These are phyloP conservation scores for Lecanosticta acicola DNA, from an alignment of 2,329 filamentous ascomycete genomes.

Conservation along the genomic window DNA sequence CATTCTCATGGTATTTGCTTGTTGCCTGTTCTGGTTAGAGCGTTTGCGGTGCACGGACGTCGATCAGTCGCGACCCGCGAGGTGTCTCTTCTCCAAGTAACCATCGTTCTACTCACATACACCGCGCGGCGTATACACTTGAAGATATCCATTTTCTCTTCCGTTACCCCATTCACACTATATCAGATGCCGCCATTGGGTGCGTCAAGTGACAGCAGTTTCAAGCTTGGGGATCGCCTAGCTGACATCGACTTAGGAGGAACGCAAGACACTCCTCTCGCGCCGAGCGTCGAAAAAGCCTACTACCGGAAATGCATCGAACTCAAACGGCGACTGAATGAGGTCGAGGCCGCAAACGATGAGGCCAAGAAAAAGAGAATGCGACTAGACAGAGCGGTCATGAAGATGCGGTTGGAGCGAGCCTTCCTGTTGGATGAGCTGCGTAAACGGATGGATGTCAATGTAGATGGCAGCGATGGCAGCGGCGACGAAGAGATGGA, in stretches of 20 bases:
- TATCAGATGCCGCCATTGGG: too few relatives aligned
- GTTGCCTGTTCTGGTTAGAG: too few relatives aligned
- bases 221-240: not conserved
- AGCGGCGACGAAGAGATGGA: conserved; percentile 30
- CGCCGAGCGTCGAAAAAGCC: conserved; percentile 88
- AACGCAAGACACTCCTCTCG: conserved; percentile 44
- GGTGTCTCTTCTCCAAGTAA: too few relatives aligned
- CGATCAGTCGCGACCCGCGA: too few relatives aligned
- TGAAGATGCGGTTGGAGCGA: conserved; percentile 85
- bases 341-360: conserved; percentile 89
- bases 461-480: conserved; percentile 38
- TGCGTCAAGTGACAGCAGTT: too few relatives aligned
- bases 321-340: conserved; percentile 81
- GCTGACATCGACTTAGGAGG: not conserved
- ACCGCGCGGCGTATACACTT: too few relatives aligned
- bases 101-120: too few relatives aligned
- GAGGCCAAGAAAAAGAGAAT: conserved; percentile 70
- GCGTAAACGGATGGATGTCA: conserved; percentile 44
- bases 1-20: too few relatives aligned
- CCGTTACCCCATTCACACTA: too few relatives aligned
- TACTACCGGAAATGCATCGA: conserved; percentile 97
- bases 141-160: too few relatives aligned
- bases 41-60: too few relatives aligned
- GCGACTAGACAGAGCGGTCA: conserved; percentile 75
- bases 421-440: conserved; percentile 53